phyloP scores from a whole-genome alignment of 108 stramenopile genomes.

The Cyclotella distinguenda region DNA sequence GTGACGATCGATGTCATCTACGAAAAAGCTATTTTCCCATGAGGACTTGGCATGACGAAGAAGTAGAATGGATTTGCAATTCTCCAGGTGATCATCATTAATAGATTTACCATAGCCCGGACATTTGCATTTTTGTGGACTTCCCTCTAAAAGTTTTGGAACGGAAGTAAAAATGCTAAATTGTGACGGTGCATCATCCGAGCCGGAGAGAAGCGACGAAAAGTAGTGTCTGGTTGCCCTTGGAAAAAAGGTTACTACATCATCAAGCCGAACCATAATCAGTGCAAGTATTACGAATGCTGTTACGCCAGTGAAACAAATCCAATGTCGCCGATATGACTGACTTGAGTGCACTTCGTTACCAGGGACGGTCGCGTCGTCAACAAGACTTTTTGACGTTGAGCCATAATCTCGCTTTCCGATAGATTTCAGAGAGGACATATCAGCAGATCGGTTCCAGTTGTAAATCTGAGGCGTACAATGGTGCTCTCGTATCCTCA shows the following conservation, averaged over 20 bases:
- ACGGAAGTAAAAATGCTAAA: too few species aligned
- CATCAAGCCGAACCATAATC: too few species aligned
- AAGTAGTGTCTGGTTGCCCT: too few species aligned
- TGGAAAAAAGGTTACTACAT: too few species aligned
- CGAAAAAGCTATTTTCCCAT: constrained; percentile 13
- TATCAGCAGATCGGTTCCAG: too few species aligned
- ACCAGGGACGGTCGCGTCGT: too few species aligned
- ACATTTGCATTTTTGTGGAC: background rate
- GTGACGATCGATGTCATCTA: constrained; percentile 19
- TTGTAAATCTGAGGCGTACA: too few species aligned
- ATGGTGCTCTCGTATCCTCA: too few species aligned
- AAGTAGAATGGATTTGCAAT: constrained; percentile 22
- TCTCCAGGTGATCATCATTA: background rate
- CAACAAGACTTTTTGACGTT: too few species aligned
- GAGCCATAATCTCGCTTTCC: background rate
- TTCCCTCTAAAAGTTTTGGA: background rate
- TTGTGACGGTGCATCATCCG: background rate
- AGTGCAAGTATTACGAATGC: too few species aligned
- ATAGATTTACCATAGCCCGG: background rate
- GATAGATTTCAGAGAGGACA: background rate
- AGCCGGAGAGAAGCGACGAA: background rate
- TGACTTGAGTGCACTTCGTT: background rate
- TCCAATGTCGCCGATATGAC: background rate
- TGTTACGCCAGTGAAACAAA: too few species aligned
- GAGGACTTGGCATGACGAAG: constrained; percentile 27